phyloP scores from a whole-genome alignment of 805 yeast species.

The Lipomyces chichibuensis region DNA sequence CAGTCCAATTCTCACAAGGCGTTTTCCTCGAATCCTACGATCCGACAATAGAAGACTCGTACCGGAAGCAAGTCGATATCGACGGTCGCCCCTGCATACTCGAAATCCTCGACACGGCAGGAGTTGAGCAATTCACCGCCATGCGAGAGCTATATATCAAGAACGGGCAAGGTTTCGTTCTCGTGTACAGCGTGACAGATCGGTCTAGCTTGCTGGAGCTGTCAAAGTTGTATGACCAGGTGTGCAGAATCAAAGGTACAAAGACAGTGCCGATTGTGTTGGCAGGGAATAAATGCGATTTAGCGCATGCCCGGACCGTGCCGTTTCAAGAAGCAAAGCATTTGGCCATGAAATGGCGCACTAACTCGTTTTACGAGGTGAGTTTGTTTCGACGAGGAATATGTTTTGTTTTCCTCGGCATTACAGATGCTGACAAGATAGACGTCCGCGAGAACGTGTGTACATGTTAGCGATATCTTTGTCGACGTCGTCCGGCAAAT shows the following conservation, averaged over 20 bases:
- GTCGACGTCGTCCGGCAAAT: constrained; percentile 61
- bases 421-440: neutral
- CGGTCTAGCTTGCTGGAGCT: constrained; percentile 77
- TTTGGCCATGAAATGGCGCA: constrained; percentile 28
- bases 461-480: constrained; percentile 27
- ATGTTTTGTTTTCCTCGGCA: neutral
- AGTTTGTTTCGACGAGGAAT: neutral
- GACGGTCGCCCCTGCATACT: constrained; percentile 87
- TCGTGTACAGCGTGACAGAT: constrained; percentile 84
- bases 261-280: constrained; percentile 78
- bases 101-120: constrained; percentile 91
- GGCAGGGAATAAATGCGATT: constrained; percentile 89
- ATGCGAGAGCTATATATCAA: constrained; percentile 71
- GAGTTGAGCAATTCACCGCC: constrained; percentile 94
- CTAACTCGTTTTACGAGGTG: constrained; percentile 31
- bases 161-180: constrained; percentile 85
- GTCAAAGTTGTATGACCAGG: constrained; percentile 80
- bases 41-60: constrained; percentile 96
- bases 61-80: constrained; percentile 82
- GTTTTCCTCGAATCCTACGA: constrained; percentile 56
- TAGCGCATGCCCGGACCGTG: constrained; percentile 30
- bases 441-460: constrained; percentile 33
- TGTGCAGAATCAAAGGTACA: constrained; percentile 77
- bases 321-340: constrained; percentile 30
- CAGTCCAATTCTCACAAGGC: constrained; percentile 34